These are phyloP conservation scores for Beauveria sp. DNA, from an alignment of 2,329 filamentous ascomycete species.

Conservation along the genomic window DNA sequence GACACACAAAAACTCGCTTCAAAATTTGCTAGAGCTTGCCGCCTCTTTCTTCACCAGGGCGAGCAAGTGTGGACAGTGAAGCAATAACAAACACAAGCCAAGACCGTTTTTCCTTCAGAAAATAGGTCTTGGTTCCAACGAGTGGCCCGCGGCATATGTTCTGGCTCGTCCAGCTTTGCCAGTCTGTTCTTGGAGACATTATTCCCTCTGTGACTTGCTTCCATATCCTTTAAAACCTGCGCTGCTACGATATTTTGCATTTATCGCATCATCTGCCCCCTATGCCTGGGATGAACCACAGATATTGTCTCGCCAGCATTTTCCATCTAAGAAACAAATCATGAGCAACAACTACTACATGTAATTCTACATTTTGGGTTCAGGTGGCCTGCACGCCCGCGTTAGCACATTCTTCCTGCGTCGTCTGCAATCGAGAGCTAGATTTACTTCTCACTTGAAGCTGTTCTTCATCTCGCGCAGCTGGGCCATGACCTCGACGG, in stretches of 20 bases:
- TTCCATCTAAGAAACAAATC: constrained; percentile 1
- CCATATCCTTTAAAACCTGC: background rate
- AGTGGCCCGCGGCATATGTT: constrained; percentile 22
- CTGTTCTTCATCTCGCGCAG: constrained; percentile 88
- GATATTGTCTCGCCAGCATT: background rate
- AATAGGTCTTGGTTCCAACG: constrained; percentile 20
- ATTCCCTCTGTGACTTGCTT: background rate
- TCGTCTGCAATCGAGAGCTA: background rate
- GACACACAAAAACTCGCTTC: constrained; percentile 36
- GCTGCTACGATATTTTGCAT: constrained; percentile 1
- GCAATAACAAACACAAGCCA: constrained; percentile 44
- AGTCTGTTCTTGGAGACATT: constrained; percentile 31
- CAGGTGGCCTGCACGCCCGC: constrained; percentile 19
- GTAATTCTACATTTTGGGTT: constrained; percentile 17
- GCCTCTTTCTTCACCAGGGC: constrained; percentile 44
- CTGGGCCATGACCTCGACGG: constrained; percentile 76
- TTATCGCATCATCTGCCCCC: constrained; percentile 2
- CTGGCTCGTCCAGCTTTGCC: constrained; percentile 19
- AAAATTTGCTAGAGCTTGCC: constrained; percentile 61
- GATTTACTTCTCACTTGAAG: constrained; percentile 46
- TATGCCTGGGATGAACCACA: constrained; percentile 8
- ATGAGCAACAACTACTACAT: constrained; percentile 11
- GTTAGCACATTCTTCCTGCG: background rate
- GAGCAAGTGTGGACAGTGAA: constrained; percentile 65
- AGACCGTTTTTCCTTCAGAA: constrained; percentile 14